phyloP scores from a whole-genome alignment of 495 filamentous ascomycete genomes.

The Penicillium bialowiezense region DNA sequence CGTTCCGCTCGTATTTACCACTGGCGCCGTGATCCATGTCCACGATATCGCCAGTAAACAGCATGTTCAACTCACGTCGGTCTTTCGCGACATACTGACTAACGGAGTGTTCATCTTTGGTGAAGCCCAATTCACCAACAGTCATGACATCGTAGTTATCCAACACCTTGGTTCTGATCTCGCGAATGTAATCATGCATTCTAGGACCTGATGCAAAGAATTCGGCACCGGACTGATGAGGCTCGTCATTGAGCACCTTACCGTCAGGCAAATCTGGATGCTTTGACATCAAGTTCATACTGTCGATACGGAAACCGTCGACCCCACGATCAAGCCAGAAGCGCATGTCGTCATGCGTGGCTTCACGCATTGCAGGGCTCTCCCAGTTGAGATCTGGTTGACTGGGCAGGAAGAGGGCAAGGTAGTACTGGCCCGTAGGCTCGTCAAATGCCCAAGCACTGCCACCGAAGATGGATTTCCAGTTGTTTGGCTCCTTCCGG shows the following conservation, averaged over 20 bases:
- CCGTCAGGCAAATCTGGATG: slow-evolving; percentile 34
- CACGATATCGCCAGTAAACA: slow-evolving; percentile 43
- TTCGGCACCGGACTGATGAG: slow-evolving; percentile 39
- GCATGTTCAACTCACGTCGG: slow-evolving; percentile 43
- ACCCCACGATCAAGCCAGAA: slow-evolving; percentile 48
- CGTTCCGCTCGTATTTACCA: slow-evolving; percentile 28
- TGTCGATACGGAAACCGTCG: slow-evolving; percentile 49
- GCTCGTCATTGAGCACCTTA: slow-evolving; percentile 14
- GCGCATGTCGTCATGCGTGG: slow-evolving; percentile 37
- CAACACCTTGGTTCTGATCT: slow-evolving; percentile 47
- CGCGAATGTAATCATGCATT: slow-evolving; percentile 47
- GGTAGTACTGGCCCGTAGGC: slow-evolving; percentile 39
- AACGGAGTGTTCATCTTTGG: slow-evolving; percentile 36
- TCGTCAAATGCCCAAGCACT: slow-evolving; percentile 44
- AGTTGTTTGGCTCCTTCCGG: slow-evolving; percentile 57
- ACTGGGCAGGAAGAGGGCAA: slow-evolving; percentile 39
- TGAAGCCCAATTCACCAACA: slow-evolving; percentile 62
- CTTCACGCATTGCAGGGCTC: slow-evolving; percentile 35
- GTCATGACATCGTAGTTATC: slow-evolving; percentile 57
- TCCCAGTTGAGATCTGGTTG: slow-evolving; percentile 50
- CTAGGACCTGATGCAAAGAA: slow-evolving; percentile 48
- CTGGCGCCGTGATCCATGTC: slow-evolving; percentile 39
- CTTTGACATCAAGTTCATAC: slow-evolving; percentile 40
- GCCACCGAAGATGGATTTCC: slow-evolving; percentile 45
- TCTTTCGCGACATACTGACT: slow-evolving; percentile 44